Evolutionary conservation across 345 rosid genomes (phyloP), one percentile per base, ranked within the genome.

Genomic region (Salix exigua): DNA sequence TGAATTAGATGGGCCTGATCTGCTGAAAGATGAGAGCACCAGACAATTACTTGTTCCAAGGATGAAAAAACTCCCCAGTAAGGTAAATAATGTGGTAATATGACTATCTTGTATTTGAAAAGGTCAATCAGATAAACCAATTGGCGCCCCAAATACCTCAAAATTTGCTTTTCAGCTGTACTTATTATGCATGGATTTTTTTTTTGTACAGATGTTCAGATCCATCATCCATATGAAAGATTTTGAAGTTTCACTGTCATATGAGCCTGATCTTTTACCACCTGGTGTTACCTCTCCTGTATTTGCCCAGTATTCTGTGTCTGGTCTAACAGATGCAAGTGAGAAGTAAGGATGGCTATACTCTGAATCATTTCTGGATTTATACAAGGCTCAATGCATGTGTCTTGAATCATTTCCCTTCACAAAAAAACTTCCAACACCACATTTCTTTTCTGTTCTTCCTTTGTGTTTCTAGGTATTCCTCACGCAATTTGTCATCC

Each of bases 11-110:
- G 98, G 97, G 50, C 92, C 91, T 75, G 91, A 83, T 82, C 85
- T 91, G 64, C 31, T 75, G 76, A 87, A 90, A 85, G 94, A 93
- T 80, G 94, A 90, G 71, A 88, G 69, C 81, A 88, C 89, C 37
- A 88, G 86, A 85, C 95, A 90, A 83, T 87, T 86, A 80, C 91
- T 92, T 66, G 96, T 89, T 74, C 95, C 91, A 66, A 86, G 97
- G 81, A 89, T 96, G 99, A 96, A 94, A 86, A 96, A 96, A 69
- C 88, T 94, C 74, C 98, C 98, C 66, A 91, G 94, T 84, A 96
- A 94, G 97, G 99, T 96, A 91, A 81, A 40, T 61, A 72, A 26
- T 28, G 33, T 63, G 16, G 16, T 23, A 9, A n/a, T 2, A 1
- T 3, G 63, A 23, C 63, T 58, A 11, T 40, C 5, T n/a, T 68